Evolutionary conservation across 805 yeast genomes (phyloP).

Genomic region (Ogataea ganodermae): DNA sequence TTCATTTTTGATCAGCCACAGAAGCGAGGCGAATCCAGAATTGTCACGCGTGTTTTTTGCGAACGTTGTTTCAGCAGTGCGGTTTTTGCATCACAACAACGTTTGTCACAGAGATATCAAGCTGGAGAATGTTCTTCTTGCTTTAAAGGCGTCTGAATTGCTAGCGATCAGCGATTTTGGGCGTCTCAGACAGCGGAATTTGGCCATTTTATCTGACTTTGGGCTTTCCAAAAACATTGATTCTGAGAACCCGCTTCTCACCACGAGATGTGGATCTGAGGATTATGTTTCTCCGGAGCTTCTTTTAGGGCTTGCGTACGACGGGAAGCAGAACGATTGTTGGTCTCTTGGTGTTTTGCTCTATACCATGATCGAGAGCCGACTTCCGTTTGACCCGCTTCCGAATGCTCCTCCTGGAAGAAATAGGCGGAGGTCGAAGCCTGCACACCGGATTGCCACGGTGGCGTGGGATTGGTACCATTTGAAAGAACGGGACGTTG

Average conservation of each 20-base stretch:
- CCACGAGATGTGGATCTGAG: constrained; percentile 94
- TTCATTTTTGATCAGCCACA: constrained; percentile 52
- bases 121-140: constrained; percentile 74
- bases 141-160: constrained; percentile 39
- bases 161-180: constrained; percentile 4
- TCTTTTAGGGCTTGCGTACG: constrained; percentile 85
- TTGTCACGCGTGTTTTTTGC: constrained; percentile 64
- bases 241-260: constrained; percentile 59
- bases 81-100: constrained; percentile 64
- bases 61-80: constrained; percentile 69
- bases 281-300: constrained; percentile 96
- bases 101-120: constrained; percentile 92
- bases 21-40: constrained; percentile 46
- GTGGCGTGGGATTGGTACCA: constrained; percentile 87
- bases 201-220: constrained; percentile 77
- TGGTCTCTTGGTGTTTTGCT: constrained; percentile 96
- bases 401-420: constrained; percentile 52
- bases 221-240: constrained; percentile 79
- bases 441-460: constrained; percentile 88
- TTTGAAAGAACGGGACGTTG: constrained; percentile 38
- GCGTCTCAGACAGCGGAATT: constrained; percentile 8
- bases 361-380: constrained; percentile 78
- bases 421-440: constrained; percentile 51
- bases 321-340: constrained; percentile 86
- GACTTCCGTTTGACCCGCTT: constrained; percentile 90